phyloP scores from a whole-genome alignment of 805 yeast genomes.

The Komagataella pastoris region DNA sequence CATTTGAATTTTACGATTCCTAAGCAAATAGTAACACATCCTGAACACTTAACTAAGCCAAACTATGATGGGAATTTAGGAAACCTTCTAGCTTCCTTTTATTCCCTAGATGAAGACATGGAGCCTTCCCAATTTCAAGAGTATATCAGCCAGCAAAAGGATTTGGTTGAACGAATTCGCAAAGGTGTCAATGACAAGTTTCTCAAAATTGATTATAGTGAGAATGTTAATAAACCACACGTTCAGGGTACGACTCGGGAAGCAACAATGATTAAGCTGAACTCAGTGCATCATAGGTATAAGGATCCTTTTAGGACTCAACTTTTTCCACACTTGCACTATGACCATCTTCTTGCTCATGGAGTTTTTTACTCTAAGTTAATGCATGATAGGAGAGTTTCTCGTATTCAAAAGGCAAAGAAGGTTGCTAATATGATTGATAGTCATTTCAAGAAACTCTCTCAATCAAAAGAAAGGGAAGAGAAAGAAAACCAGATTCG shows the following conservation, averaged over 20 bases:
- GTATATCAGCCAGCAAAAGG: slow-evolving; percentile 40
- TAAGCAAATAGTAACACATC: slow-evolving; percentile 42
- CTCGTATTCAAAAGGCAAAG: slow-evolving; percentile 53
- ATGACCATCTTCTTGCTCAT: slow-evolving; percentile 68
- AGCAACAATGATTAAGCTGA: slow-evolving; percentile 22
- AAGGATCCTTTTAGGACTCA: slow-evolving; percentile 26
- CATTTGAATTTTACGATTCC: slow-evolving; percentile 23
- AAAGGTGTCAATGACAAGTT: slow-evolving; percentile 31
- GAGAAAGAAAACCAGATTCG: slow-evolving; percentile 64
- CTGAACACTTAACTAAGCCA: slow-evolving; percentile 38
- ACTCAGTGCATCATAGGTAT: slow-evolving; percentile 14
- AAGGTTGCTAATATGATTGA: slow-evolving; percentile 76
- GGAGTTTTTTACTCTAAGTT: slow-evolving; percentile 59
- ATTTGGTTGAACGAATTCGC: slow-evolving; percentile 27
- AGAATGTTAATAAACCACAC: slow-evolving; percentile 30
- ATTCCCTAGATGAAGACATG: slow-evolving; percentile 48
- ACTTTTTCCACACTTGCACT: slow-evolving; percentile 23
- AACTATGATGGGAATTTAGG: slow-evolving; percentile 22
- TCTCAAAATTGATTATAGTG: slow-evolving; percentile 28
- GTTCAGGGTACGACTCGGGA: slow-evolving; percentile 23
- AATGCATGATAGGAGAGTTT: slow-evolving; percentile 50
- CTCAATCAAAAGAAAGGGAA: slow-evolving; percentile 80
- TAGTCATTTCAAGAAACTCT: slow-evolving; percentile 69
- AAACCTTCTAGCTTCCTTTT: slow-evolving; percentile 39
- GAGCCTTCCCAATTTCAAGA: slow-evolving; percentile 44